Evolutionary conservation across 805 yeast genomes (phyloP).

Genomic region (Zygotorulaspora florentina): DNA sequence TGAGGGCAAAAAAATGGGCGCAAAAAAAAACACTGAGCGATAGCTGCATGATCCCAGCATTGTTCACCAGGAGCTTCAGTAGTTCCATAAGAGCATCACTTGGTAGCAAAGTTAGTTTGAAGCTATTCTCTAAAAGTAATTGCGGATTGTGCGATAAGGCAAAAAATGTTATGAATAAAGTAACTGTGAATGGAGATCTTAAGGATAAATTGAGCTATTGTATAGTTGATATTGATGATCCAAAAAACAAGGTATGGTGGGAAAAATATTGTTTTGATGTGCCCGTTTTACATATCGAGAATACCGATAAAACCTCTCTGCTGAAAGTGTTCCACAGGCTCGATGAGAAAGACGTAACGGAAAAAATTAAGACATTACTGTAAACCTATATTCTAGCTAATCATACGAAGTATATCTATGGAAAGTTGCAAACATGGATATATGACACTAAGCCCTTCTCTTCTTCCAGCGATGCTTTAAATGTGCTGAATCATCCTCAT

Average conservation of each 20-base stretch:
- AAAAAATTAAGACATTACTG: conserved; percentile 39
- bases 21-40: not conserved
- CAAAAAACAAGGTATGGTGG: conserved; percentile 60
- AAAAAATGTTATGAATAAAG: conserved; percentile 43
- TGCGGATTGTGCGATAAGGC: conserved; percentile 71
- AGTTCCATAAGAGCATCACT: conserved; percentile 5
- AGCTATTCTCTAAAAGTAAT: conserved; percentile 64
- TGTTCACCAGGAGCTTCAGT: conserved; percentile 5
- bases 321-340: conserved; percentile 67
- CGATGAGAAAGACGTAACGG: conserved; percentile 49
- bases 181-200: conserved; percentile 27
- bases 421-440: not conserved
- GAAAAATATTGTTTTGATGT: conserved; percentile 72
- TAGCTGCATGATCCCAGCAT: not conserved
- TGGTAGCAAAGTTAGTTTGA: conserved; percentile 34
- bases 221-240: conserved; percentile 54
- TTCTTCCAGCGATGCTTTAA: conserved; percentile 19
- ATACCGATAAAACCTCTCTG: conserved; percentile 39
- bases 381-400: not conserved
- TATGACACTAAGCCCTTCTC: conserved; percentile 11
- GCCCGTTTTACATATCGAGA: conserved; percentile 69
- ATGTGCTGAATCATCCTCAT: conserved; percentile 26
- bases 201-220: conserved; percentile 35
- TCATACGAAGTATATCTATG: not conserved
- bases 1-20: not conserved